A percentile compares a stretch with the other conserved stretches of the same genome.
Conservation (phyloP, 352 stramenopile species). For the Phytopythium cucurbitacearum region DNA sequence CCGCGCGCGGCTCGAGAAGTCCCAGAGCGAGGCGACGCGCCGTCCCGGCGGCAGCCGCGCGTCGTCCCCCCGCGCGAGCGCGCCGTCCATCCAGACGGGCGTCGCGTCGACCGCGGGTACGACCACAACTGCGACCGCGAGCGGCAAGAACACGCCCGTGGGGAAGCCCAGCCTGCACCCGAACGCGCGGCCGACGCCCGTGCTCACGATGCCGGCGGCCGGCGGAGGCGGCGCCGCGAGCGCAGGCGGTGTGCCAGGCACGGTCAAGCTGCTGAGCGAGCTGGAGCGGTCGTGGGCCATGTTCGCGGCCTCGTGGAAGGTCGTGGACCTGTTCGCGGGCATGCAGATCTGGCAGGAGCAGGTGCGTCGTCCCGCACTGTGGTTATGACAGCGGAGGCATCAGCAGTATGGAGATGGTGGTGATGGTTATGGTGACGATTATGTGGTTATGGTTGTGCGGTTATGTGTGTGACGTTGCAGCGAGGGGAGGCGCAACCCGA, state of each 20-base stretch:
- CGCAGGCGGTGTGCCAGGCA: conserved; percentile 33
- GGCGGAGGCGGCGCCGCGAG: conserved; percentile 7
- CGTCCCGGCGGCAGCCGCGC: too few species aligned
- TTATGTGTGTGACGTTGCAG: neutral
- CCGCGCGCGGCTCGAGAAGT: conserved; percentile 3
- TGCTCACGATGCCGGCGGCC: conserved; percentile 5
- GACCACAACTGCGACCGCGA: conserved; percentile 1
- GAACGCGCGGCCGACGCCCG: conserved; percentile 1
- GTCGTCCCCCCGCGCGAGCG: conserved; percentile 1
- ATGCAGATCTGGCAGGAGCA: conserved; percentile 71
- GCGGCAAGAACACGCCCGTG: neutral
- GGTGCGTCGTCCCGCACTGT: neutral
- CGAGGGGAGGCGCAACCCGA: conserved; percentile 15
- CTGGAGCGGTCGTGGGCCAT: conserved; percentile 70
- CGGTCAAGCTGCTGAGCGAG: conserved; percentile 66
- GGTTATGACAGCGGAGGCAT: too few species aligned
- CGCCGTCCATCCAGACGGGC: conserved; percentile 3
- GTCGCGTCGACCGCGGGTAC: conserved; percentile 2
- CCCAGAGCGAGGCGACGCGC: conserved; percentile 1
- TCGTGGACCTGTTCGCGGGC: conserved; percentile 63
- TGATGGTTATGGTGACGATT: neutral
- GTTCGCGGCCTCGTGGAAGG: conserved; percentile 60
- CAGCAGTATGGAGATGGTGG: neutral
- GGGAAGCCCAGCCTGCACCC: conserved; percentile 13
- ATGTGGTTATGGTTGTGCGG: neutral